These are phyloP conservation scores for Phytophthora pisi DNA, from an alignment of 352 stramenopile genomes.

Conservation along the genomic window DNA sequence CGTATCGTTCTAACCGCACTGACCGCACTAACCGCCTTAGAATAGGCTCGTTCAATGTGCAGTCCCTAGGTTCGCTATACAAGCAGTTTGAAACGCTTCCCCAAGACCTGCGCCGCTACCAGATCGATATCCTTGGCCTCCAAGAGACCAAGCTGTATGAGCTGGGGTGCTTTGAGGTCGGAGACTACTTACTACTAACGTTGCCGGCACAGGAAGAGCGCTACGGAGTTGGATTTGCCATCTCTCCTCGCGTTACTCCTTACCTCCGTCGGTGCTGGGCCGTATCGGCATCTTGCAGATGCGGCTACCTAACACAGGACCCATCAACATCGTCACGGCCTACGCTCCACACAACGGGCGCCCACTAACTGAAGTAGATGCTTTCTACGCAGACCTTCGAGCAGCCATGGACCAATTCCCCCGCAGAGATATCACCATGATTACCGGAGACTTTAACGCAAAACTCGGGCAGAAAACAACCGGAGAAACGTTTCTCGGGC, in stretches of 20 bases:
- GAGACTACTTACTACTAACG: background rate
- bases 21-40: background rate
- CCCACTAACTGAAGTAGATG: no score
- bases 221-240: background rate
- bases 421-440: no score
- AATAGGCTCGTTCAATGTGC: background rate
- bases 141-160: background rate
- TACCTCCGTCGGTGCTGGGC: background rate
- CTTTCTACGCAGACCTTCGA: no score
- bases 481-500: no score
- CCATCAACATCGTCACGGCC: no score
- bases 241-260: background rate
- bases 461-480: no score
- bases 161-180: background rate
- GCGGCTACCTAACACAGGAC: no score
- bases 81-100: background rate
- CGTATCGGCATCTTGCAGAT: no score
- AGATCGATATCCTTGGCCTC: background rate
- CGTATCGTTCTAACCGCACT: background rate
- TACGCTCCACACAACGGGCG: no score
- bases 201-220: background rate
- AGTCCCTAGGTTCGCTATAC: background rate
- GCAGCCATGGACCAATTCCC: no score
- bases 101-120: background rate
- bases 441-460: no score